These are phyloP conservation scores for Allium sativum DNA, from an alignment of 106 monocot species.

Conservation along the genomic window DNA sequence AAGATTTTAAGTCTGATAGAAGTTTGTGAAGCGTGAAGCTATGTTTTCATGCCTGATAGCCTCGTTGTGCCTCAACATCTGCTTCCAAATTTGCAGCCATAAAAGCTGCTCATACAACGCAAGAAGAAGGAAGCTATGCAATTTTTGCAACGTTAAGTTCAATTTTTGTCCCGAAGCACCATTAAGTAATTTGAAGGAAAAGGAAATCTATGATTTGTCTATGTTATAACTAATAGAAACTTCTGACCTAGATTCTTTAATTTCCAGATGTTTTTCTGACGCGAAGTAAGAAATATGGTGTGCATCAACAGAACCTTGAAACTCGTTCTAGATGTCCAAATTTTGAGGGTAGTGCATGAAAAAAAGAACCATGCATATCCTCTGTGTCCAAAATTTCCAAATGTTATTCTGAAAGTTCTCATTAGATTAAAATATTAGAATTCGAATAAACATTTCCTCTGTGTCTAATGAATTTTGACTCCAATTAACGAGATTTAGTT, in stretches of 20 bases:
- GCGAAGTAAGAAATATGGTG: conserved; percentile 88
- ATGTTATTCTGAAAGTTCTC: no score
- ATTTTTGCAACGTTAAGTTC: conserved; percentile 91
- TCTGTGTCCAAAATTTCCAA: no score
- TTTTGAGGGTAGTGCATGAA: conserved; percentile 91
- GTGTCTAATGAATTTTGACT: no score
- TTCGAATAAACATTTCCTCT: no score
- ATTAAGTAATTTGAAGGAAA: conserved; percentile 74
- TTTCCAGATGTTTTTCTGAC: conserved; percentile 19
- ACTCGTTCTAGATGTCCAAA: conserved; percentile 56
- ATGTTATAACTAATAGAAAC: conserved; percentile 2
- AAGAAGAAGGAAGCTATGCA: conserved; percentile 80
- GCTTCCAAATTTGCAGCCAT: conserved; percentile 63
- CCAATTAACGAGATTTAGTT: no score
- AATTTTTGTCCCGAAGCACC: conserved; percentile 90
- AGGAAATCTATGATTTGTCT: conserved; percentile 46
- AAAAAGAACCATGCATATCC: conserved; percentile 78
- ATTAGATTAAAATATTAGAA: no score
- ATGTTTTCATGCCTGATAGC: conserved; percentile 17
- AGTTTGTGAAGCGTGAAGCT: conserved; percentile 19
- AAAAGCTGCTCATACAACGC: conserved; percentile 43
- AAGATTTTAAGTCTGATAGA: conserved; percentile 16
- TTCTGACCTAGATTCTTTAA: conserved; percentile 16
- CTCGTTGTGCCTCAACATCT: conserved; percentile 11
- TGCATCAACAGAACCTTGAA: conserved; percentile 54